Evolutionary conservation across 495 filamentous ascomycete species (phyloP), one percentile per base, ranked within the genome.

Genomic region (Podospora conica): DNA sequence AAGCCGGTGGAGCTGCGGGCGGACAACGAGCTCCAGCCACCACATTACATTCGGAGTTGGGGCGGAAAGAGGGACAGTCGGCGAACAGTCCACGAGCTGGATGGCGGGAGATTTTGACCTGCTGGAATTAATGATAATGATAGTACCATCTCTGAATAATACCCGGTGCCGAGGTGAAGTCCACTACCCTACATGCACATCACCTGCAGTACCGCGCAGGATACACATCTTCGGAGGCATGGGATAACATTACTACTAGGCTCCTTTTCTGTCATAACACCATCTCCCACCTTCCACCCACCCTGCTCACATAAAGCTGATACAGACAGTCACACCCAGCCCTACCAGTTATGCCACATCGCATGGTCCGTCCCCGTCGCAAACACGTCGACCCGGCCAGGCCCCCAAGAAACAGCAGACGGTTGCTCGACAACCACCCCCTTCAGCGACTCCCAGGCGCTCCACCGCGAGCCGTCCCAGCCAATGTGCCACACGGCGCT

Each of bases 311-410:
- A n/a, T n/a, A n/a, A n/a, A n/a, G n/a, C n/a, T n/a, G n/a, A n/a
- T n/a, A n/a, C n/a, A n/a, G n/a, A n/a, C n/a, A n/a, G n/a, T n/a
- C n/a, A n/a, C n/a, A n/a, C n/a, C n/a, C n/a, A n/a, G n/a, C n/a
- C n/a, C 33, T 63, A 74, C 15, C 27, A 74, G 25, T 69, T 73
- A 48, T 76, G 74, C 65, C 67, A 76, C 63, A 76, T 59, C 12
- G 65, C 72, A 18, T 68, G 56, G 59, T 74, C 63, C 0, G 63
- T 65, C 8, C 73, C 68, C 10, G 70, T 24, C 9, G 71, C 77
- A 67, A 78, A 79, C 31, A 74, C 62, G 53, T 79, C 76, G 53
- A 76, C 59, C 0, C 73, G 72, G 28, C 70, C 69, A 10, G 55
- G 29, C 0, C 68, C 71, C 78, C 76, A 78, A 11, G 77, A 78